A percentile compares a stretch with the other conserved stretches of the same genome.
Evolutionary conservation across 495 filamentous ascomycete species (phyloP).

Genomic region (Xylaria nigripes): DNA sequence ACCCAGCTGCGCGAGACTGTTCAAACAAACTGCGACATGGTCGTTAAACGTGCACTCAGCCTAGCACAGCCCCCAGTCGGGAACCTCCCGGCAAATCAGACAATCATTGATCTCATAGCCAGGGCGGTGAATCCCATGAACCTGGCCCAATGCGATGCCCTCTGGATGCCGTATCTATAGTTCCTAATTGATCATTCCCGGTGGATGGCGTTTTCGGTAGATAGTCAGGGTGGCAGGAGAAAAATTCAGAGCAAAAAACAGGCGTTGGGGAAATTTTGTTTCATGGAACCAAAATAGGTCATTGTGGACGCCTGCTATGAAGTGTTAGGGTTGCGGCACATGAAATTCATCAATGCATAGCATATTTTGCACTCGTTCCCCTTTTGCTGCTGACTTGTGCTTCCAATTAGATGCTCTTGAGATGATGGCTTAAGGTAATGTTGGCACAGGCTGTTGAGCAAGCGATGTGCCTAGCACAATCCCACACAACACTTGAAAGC

Average conservation of each 20-base stretch:
- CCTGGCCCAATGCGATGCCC: slow-evolving; percentile 72
- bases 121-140: slow-evolving; percentile 80
- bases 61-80: slow-evolving; percentile 57
- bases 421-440: too few species aligned
- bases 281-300: too few species aligned
- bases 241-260: not conserved
- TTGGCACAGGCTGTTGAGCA: too few species aligned
- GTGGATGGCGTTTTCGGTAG: not conserved
- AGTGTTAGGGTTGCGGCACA: too few species aligned
- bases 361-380: too few species aligned
- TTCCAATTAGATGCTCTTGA: too few species aligned
- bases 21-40: slow-evolving; percentile 76
- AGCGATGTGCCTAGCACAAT: too few species aligned
- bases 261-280: not conserved
- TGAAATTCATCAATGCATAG: too few species aligned
- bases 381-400: too few species aligned
- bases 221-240: not conserved
- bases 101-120: slow-evolving; percentile 82
- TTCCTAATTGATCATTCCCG: not conserved
- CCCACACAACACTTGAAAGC: too few species aligned
- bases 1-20: slow-evolving; percentile 76
- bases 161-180: slow-evolving; percentile 96
- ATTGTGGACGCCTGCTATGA: too few species aligned
- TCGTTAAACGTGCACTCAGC: slow-evolving; percentile 80
- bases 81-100: slow-evolving; percentile 89